Base-by-base conservation (phyloP, 345 rosid genomes). In the Crucihimalaya himalaica region DNA sequence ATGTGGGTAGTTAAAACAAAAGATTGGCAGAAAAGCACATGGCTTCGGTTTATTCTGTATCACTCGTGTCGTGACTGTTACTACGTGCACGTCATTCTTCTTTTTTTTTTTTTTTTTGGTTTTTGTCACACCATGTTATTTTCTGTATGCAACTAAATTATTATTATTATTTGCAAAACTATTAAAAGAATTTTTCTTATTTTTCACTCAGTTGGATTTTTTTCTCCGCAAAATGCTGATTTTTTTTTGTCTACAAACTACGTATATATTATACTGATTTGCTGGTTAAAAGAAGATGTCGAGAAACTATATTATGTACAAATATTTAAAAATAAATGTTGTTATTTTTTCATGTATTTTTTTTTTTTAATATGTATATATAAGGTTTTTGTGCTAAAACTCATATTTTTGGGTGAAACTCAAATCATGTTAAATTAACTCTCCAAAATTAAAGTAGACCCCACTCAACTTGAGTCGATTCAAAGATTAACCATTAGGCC, bases 31-130 rank as follows among this genome's bases (percentile, higher is more conserved):
- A 28, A 13, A 16, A 55, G 25, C 79, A 75, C 79, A 75, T 75
- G 79, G 79, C 79, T 75, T 68, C 70, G 64, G 74, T 75, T 75
- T 52, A 62, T 68, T 68, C 69, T 68, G 79, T 61, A 52, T 51
- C 74, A 68, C 74, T 75, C 79, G 74, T 68, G 74, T 13, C 10
- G 39, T 35, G 10, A 68, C 79, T 68, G 69, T 75, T 68, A 62
- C 79, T 68, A 52, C 69, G 63, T 75, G 69, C 69, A 68, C 63
- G 54, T 75, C 74, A 68, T 52, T 68, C 51, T 21, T 37, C 56
- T 39, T 45, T 25, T 20, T 48, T 62, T 31, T 71, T 70, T 46
- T 29, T 5, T 34, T 23, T 29, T 45, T 73, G n/a, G n/a, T 32
- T 57, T 11, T 75, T 21, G 31, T 61, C 74, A 75, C 50, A 46